These are phyloP conservation scores for Waltiozyma sp. DNA, from an alignment of 1,139 yeast genomes.

Conservation along the genomic window DNA sequence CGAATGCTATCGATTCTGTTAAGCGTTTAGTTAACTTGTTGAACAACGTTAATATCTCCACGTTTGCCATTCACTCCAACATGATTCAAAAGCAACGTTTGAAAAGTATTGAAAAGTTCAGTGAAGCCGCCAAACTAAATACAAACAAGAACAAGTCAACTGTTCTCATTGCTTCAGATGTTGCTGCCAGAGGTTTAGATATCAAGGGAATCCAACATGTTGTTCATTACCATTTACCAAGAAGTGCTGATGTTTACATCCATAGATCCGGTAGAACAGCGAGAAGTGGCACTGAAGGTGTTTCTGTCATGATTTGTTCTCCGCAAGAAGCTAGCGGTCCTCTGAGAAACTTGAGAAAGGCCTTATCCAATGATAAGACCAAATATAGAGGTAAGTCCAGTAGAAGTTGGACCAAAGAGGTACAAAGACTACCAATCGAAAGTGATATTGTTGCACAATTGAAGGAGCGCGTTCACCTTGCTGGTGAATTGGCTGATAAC, in stretches of 20 bases:
- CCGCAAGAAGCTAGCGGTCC: conserved; percentile 93
- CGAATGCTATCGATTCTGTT: conserved; percentile 90
- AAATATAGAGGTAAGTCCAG: conserved; percentile 21
- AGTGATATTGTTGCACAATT: conserved; percentile 61
- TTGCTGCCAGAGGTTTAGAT: conserved; percentile 97
- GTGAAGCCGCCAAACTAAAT: conserved; percentile 39
- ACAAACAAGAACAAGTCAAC: conserved; percentile 37
- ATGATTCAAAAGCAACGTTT: conserved; percentile 94
- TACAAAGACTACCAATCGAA: conserved; percentile 69
- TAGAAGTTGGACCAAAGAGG: conserved; percentile 40
- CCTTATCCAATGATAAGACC: conserved; percentile 33
- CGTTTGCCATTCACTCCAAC: conserved; percentile 81
- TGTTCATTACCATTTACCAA: conserved; percentile 89
- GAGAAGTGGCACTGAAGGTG: conserved; percentile 91
- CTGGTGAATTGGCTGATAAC: conserved; percentile 67
- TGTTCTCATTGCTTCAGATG: conserved; percentile 88
- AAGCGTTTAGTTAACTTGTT: conserved; percentile 73
- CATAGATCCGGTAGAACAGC: conserved; percentile 98
- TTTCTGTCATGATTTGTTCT: conserved; percentile 81
- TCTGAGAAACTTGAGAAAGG: conserved; percentile 58
- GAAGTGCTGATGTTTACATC: conserved; percentile 88
- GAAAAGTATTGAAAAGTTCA: conserved; percentile 69
- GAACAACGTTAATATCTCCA: conserved; percentile 55
- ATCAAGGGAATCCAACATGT: conserved; percentile 88
- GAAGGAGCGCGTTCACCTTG: conserved; percentile 55